Base-by-base conservation (phyloP, 345 rosid species). In the Melaleuca alternifolia region DNA sequence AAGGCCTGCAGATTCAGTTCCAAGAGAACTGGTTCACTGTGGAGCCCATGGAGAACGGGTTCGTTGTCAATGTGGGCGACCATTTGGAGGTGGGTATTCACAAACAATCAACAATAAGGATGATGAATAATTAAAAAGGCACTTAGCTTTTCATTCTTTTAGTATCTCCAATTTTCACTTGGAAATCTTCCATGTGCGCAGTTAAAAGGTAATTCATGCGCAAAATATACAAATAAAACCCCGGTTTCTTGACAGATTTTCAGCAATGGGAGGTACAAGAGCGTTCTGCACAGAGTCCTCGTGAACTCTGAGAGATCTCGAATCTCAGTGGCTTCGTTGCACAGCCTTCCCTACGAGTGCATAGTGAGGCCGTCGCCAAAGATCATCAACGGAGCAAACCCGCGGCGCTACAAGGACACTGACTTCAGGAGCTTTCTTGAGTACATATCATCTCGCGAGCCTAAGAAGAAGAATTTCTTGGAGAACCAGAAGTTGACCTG, bases 181-280 rank as follows among this genome's bases (percentile, higher is more conserved):
- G 53, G 37, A 50, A 26, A 62, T 62, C 76, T 15, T 30, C 44
- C 76, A 15, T 62, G 3, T 62, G 18, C 44, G 33, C 41, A 14
- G 1, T 14, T 21, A 44, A n/a, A 2, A 14, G 33, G 54, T 16
- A 24, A 75, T 33, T 33, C 24, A 33, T 65, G 77, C 24, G 10
- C 46, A 65, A 65, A 65, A 33, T 11, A 20, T 33, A 33, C 44
- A 65, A 65, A 30, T 65, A 33, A 62, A 65, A 33, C 46, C 77
- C 30, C 6, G 6, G 10, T 65, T 65, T 16, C 33, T 8, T 28
- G 46, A 4, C n/a, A 91, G 99, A 95, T 96, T 85, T 95, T 92
- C 90, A 96, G 99, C 92, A 97, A 97, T 23, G 99, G 99, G 82
- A 97, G 90, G 84, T 97, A 95, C 92, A 95, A 91, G 86, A 97